phyloP scores from a whole-genome alignment of 2,329 filamentous ascomycete species.

The Fusarium solani-melongenae region DNA sequence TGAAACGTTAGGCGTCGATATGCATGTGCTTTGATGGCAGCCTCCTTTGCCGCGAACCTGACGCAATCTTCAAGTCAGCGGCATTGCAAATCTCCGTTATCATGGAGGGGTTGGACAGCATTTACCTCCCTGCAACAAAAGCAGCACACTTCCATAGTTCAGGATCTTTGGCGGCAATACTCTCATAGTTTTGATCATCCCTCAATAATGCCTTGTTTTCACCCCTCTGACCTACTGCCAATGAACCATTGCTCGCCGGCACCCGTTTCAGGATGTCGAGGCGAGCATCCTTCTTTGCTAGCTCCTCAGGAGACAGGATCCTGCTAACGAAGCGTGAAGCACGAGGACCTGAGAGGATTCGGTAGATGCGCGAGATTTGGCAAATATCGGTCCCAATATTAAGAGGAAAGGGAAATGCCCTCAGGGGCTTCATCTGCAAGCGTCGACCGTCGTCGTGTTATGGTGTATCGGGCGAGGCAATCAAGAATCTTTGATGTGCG shows the following conservation, averaged over 20 bases:
- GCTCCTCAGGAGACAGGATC: slow-evolving; percentile 56
- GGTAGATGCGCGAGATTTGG: slow-evolving; percentile 71
- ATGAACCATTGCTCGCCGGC: background rate
- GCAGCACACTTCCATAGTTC: slow-evolving; percentile 50
- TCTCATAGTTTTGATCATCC: background rate
- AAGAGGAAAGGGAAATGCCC: slow-evolving; percentile 72
- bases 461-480: background rate
- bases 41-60: slow-evolving; percentile 80
- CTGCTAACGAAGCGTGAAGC: slow-evolving; percentile 59
- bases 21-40: slow-evolving; percentile 76
- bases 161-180: slow-evolving; percentile 21
- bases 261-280: slow-evolving; percentile 22
- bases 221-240: background rate
- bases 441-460: background rate
- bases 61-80: slow-evolving; percentile 9
- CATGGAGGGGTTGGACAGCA: background rate
- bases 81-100: background rate
- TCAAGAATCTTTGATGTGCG: slow-evolving; percentile 5
- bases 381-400: slow-evolving; percentile 85
- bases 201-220: background rate
- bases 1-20: slow-evolving; percentile 70
- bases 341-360: slow-evolving; percentile 61
- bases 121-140: slow-evolving; percentile 52
- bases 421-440: slow-evolving; percentile 46
- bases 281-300: slow-evolving; percentile 36